Evolutionary conservation across 208 protist species (phyloP).

Genomic region (Wallacemonas sp.): DNA sequence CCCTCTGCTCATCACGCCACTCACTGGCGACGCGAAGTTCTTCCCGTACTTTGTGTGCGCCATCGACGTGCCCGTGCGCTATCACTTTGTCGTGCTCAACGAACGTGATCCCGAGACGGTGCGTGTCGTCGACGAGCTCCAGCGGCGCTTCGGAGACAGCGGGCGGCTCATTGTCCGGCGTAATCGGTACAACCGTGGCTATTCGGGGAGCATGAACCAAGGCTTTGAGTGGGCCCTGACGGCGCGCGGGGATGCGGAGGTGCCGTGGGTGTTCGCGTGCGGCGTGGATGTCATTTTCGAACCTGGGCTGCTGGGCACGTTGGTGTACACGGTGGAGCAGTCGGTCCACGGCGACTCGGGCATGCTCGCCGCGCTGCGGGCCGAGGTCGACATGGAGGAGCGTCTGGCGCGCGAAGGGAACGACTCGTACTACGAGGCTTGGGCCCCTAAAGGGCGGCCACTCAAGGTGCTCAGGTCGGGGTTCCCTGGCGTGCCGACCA

Average conservation of each 20-base stretch:
- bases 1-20: constrained; percentile 37
- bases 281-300: constrained; percentile 39
- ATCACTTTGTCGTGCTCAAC: constrained; percentile 38
- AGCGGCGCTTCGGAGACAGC: constrained; percentile 26
- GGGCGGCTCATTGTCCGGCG: constrained; percentile 27
- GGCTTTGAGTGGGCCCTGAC: constrained; percentile 26
- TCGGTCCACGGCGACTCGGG: constrained; percentile 19
- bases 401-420: constrained; percentile 11
- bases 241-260: constrained; percentile 18
- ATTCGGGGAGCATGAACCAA: constrained; percentile 35
- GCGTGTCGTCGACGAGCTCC: constrained; percentile 19
- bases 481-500: constrained; percentile 23
- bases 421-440: constrained; percentile 24
- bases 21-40: constrained; percentile 31
- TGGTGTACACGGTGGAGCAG: constrained; percentile 12
- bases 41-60: constrained; percentile 35
- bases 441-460: constrained; percentile 23
- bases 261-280: constrained; percentile 32
- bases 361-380: constrained; percentile 19
- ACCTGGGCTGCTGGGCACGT: constrained; percentile 10
- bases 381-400: constrained; percentile 33
- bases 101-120: constrained; percentile 17
- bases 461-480: constrained; percentile 33
- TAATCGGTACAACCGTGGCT: constrained; percentile 34
- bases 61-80: constrained; percentile 35